Base-by-base conservation (phyloP, 768 basidiomycete species). In the Mycena floridula region DNA sequence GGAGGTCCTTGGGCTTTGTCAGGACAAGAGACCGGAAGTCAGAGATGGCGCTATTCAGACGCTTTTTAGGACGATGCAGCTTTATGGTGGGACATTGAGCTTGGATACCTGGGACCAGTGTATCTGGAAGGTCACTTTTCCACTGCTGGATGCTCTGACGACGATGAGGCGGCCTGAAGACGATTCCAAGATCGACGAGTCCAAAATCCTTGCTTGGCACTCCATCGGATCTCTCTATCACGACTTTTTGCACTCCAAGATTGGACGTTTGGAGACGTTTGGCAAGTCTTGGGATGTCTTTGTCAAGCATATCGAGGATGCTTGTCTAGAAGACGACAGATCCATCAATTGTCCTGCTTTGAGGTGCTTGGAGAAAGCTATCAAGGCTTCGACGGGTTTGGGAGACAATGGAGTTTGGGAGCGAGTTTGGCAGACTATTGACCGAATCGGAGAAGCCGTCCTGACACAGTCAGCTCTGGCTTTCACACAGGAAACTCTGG, bases 41-140 rank as follows among this genome's bases (percentile, higher is more conserved):
- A 79, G 94, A 15, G 86, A 88, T 51, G 91, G 91, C 1, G 93
- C 95, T 8, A 94, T 97, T 37, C 93, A 96, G 62, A 97, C 94
- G 2, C 60, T 99, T 43, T 98, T 96, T 66, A 77, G 94, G 39
- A 89, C 91, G 2, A 79, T 97, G 67, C 91, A 95, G 61, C 72
- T 97, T 8, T 97, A 99, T 57, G 95, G 95, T 2, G 81, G 82
- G 7, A 89, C 85, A 0, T 68, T 99, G 40, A 87, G 83, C 54
- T 58, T 75, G 28, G 82, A 82, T 5, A 88, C 86, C 0, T 99
- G 95, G 95, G 80, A 86, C 32, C 80, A 89, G 43, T 91, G 91
- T 48, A 71, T 95, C n/a, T 92, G 89, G 85, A 82, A 84, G 58
- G 77, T 97, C 45, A 81, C 89, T 11, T 90, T 95, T 63, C 92